Evolutionary conservation across 2,329 filamentous ascomycete genomes (phyloP).

Genomic region (Chaetomiaceae sp.): DNA sequence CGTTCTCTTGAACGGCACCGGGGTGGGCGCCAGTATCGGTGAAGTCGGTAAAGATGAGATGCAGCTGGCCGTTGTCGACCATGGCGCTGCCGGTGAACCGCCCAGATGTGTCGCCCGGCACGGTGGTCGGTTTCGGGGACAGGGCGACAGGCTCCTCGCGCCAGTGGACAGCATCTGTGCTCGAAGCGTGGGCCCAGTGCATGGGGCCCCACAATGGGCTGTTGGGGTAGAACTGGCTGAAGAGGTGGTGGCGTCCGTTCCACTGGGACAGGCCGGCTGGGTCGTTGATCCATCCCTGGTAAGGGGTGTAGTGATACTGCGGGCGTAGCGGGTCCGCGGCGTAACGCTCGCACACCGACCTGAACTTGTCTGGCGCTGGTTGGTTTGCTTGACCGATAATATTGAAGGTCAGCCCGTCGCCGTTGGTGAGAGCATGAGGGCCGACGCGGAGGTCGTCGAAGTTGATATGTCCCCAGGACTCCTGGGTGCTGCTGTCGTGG

Average conservation of each 20-base stretch:
- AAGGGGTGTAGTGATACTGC: conserved; percentile 26
- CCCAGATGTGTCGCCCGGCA: conserved; percentile 18
- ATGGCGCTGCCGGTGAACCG: conserved; percentile 25
- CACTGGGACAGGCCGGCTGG: conserved; percentile 23
- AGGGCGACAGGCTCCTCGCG: conserved; percentile 23
- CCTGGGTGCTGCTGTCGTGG: conserved; percentile 22
- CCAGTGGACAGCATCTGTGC: conserved; percentile 25
- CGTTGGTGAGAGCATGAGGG: conserved; percentile 23
- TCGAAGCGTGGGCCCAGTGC: conserved; percentile 25
- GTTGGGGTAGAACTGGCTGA: conserved; percentile 25
- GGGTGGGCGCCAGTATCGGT: conserved; percentile 23
- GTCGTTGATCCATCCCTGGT: conserved; percentile 28
- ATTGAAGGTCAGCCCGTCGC: conserved; percentile 24
- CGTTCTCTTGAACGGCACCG: conserved; percentile 19
- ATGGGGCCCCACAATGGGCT: conserved; percentile 25
- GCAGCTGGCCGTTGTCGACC: conserved; percentile 18
- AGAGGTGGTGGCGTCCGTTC: conserved; percentile 25
- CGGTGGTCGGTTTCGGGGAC: conserved; percentile 12
- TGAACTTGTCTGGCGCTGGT: conserved; percentile 10
- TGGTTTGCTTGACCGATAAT: conserved; percentile 28
- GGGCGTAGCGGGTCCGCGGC: conserved; percentile 24
- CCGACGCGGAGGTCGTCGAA: conserved; percentile 29
- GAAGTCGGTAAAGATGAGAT: conserved; percentile 23
- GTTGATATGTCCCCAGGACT: conserved; percentile 25
- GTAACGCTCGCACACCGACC: conserved; percentile 20